Conservation (phyloP, 305 asterid species). For the Andrographis paniculata region DNA sequence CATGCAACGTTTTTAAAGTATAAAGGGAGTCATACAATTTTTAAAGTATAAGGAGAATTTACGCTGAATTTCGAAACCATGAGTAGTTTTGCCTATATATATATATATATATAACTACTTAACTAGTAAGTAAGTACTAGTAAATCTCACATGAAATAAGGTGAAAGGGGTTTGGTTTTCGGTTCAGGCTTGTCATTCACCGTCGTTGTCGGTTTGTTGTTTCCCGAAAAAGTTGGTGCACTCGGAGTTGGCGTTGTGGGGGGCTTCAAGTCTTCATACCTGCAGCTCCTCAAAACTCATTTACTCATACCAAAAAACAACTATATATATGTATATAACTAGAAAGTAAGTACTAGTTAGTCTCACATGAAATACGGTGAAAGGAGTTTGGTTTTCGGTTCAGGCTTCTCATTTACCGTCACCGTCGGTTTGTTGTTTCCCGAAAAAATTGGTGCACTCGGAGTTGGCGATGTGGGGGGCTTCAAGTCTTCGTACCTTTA, state of each 20-base stretch:
- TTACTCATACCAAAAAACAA: no score
- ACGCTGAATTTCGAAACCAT: not conserved
- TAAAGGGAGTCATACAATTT: no score
- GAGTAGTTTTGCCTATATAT: no score
- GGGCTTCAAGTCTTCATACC: slow-evolving; percentile 54
- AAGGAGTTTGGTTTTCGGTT: slow-evolving; percentile 31
- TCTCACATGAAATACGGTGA: slow-evolving; percentile 33
- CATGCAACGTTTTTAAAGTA: no score
- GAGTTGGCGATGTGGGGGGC: slow-evolving; percentile 59
- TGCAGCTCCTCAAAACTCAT: slow-evolving; percentile 11
- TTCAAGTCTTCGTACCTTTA: slow-evolving; percentile 57
- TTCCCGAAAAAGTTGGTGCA: slow-evolving; percentile 24
- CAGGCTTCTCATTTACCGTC: slow-evolving; percentile 18
- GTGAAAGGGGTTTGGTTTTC: slow-evolving; percentile 46
- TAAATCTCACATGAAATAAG: slow-evolving; percentile 44
- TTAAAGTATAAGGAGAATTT: no score
- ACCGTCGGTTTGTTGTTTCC: slow-evolving; percentile 16
- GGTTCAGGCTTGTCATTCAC: slow-evolving; percentile 16
- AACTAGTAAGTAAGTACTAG: not conserved
- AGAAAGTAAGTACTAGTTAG: not conserved
- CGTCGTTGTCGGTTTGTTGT: slow-evolving; percentile 17
- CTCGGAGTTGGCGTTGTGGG: slow-evolving; percentile 57
- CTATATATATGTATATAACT: no score
- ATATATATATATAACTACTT: not conserved
- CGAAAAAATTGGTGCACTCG: slow-evolving; percentile 31